A percentile compares a stretch with the other conserved stretches of the same genome.
Evolutionary conservation across 2,329 filamentous ascomycete genomes (phyloP).

Genomic region (Gaeumannomyces sp.): DNA sequence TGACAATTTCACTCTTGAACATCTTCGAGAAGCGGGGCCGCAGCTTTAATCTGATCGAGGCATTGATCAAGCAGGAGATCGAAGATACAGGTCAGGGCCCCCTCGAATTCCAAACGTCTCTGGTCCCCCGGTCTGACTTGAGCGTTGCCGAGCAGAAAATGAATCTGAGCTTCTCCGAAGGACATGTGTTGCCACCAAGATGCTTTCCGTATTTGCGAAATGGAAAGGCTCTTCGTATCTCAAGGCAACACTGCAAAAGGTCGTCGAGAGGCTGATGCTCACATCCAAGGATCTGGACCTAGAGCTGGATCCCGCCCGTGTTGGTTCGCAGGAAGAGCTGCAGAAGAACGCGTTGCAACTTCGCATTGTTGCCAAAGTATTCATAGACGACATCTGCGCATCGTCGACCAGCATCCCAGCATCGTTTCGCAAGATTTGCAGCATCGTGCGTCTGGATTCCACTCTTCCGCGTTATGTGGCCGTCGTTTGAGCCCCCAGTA

Average conservation of each 20-base stretch:
- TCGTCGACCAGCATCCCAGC: slow-evolving; percentile 55
- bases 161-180: slow-evolving; percentile 62
- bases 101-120: not conserved
- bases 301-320: slow-evolving; percentile 59
- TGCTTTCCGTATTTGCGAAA: slow-evolving; percentile 64
- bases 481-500: no score
- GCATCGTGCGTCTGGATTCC: slow-evolving; percentile 42
- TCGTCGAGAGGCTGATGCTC: slow-evolving; percentile 58
- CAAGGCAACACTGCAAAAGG: slow-evolving; percentile 58
- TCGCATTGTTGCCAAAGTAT: slow-evolving; percentile 61
- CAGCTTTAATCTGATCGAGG: slow-evolving; percentile 58
- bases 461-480: not conserved
- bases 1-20: slow-evolving; percentile 60
- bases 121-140: not conserved
- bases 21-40: slow-evolving; percentile 63
- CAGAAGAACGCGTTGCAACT: slow-evolving; percentile 61
- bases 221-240: slow-evolving; percentile 64
- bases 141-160: slow-evolving; percentile 43
- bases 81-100: slow-evolving; percentile 51
- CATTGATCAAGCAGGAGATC: slow-evolving; percentile 62
- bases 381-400: slow-evolving; percentile 64
- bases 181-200: slow-evolving; percentile 66
- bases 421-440: slow-evolving; percentile 62
- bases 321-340: slow-evolving; percentile 53
- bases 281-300: slow-evolving; percentile 63